Evolutionary conservation across 306 rosid genomes (phyloP).

Genomic region (Leucaena leucocephala): DNA sequence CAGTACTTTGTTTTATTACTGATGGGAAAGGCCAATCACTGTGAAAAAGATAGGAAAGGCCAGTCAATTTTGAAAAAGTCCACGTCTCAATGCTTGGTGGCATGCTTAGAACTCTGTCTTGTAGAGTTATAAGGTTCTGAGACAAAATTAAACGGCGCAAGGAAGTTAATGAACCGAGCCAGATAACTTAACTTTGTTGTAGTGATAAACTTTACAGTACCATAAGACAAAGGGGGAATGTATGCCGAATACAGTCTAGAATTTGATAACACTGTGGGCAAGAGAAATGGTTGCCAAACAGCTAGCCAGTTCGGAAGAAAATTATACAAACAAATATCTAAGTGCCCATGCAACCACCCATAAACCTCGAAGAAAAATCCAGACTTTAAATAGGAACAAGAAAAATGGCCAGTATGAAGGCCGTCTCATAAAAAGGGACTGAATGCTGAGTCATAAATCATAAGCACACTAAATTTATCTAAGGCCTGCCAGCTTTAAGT

Average conservation of each 20-base stretch:
- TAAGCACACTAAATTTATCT: neutral
- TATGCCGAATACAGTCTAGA: neutral
- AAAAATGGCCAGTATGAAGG: neutral
- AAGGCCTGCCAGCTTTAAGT: neutral
- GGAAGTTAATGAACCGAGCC: neutral
- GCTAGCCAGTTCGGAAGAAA: neutral
- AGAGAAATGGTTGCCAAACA: neutral
- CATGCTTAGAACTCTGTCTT: slow-evolving; percentile 1
- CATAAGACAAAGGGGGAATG: neutral
- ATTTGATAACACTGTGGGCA: neutral
- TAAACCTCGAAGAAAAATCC: neutral
- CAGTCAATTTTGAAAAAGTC: slow-evolving; percentile 13
- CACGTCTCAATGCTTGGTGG: neutral
- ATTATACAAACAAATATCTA: neutral
- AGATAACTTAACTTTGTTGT: neutral
- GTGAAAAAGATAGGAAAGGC: neutral
- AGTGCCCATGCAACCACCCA: neutral
- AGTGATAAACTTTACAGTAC: neutral
- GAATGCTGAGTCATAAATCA: neutral
- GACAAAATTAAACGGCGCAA: slow-evolving; percentile 21
- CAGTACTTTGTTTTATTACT: slow-evolving; percentile 2
- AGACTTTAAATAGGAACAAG: neutral
- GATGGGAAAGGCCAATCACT: neutral
- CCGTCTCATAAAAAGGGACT: neutral
- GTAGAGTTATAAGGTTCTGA: neutral